phyloP scores from a whole-genome alignment of 352 stramenopile species.

The Pelagophyceae sp. region DNA sequence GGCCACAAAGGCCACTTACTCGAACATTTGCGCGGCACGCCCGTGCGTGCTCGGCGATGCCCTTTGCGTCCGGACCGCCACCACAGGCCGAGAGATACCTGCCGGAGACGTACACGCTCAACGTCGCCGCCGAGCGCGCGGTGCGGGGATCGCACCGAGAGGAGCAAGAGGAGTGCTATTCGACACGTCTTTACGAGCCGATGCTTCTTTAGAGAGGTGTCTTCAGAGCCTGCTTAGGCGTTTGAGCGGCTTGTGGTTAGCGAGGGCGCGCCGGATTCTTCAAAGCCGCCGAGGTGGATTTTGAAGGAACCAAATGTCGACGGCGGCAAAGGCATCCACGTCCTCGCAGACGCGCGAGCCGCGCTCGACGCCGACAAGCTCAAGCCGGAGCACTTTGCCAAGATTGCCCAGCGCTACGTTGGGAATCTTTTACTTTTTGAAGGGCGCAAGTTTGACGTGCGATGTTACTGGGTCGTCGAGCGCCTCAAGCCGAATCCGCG shows the following conservation, averaged over 20 bases:
- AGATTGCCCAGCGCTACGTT: slow-evolving; percentile 9
- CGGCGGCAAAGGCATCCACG: slow-evolving; percentile 10
- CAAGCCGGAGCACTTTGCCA: neutral
- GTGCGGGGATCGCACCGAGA: neutral
- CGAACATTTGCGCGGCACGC: neutral
- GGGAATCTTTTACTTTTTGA: neutral
- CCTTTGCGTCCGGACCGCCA: too few species aligned
- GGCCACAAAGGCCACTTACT: neutral
- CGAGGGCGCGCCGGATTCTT: neutral
- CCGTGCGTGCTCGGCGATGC: too few species aligned
- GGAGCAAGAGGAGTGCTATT: neutral
- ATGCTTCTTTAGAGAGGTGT: too few species aligned
- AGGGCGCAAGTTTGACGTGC: slow-evolving; percentile 13
- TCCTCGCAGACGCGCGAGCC: neutral
- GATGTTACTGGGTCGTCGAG: slow-evolving; percentile 14
- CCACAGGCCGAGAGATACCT: neutral
- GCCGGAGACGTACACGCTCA: slow-evolving; percentile 2
- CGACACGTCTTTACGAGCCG: too few species aligned
- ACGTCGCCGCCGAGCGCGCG: too few species aligned
- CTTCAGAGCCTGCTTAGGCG: too few species aligned
- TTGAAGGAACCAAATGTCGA: neutral
- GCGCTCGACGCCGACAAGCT: neutral
- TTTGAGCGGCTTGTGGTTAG: neutral
- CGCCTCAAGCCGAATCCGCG: neutral
- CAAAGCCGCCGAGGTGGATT: neutral